phyloP scores from a whole-genome alignment of 768 basidiomycete species.

The Stropharia rugosoannulata region DNA sequence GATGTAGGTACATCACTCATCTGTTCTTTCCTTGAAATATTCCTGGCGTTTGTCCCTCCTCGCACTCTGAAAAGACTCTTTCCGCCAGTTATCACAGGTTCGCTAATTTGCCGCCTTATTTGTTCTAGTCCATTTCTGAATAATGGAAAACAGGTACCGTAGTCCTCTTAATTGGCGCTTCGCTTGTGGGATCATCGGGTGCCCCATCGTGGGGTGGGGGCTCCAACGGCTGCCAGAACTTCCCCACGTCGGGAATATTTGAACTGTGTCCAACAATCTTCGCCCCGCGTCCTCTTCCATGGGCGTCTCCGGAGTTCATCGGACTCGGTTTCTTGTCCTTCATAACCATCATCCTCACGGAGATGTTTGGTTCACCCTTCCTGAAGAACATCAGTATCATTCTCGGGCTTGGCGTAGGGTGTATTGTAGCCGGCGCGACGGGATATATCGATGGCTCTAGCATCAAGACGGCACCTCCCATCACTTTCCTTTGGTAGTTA shows the following conservation, averaged over 20 bases:
- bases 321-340: slow-evolving; percentile 86
- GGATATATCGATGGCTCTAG: slow-evolving; percentile 72
- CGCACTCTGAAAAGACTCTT: slow-evolving; percentile 62
- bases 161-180: slow-evolving; percentile 75
- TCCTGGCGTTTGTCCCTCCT: slow-evolving; percentile 65
- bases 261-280: slow-evolving; percentile 65
- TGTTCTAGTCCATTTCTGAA: not conserved
- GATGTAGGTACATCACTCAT: slow-evolving; percentile 65
- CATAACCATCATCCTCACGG: slow-evolving; percentile 70
- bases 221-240: slow-evolving; percentile 60
- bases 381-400: slow-evolving; percentile 77
- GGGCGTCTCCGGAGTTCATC: slow-evolving; percentile 81
- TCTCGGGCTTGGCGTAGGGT: slow-evolving; percentile 72
- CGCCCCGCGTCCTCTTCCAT: slow-evolving; percentile 52
- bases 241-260: slow-evolving; percentile 64
- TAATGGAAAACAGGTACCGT: slow-evolving; percentile 54
- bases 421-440: slow-evolving; percentile 74
- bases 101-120: slow-evolving; percentile 1
- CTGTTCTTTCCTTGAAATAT: slow-evolving; percentile 76
- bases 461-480: slow-evolving; percentile 65
- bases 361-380: slow-evolving; percentile 83
- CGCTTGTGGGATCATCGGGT: slow-evolving; percentile 71
- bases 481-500: slow-evolving; percentile 64
- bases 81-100: slow-evolving; percentile 79
- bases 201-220: slow-evolving; percentile 83